Base-by-base conservation (phyloP, 2,329 filamentous ascomycete species). In the Coccinonectria pachysandricola region DNA sequence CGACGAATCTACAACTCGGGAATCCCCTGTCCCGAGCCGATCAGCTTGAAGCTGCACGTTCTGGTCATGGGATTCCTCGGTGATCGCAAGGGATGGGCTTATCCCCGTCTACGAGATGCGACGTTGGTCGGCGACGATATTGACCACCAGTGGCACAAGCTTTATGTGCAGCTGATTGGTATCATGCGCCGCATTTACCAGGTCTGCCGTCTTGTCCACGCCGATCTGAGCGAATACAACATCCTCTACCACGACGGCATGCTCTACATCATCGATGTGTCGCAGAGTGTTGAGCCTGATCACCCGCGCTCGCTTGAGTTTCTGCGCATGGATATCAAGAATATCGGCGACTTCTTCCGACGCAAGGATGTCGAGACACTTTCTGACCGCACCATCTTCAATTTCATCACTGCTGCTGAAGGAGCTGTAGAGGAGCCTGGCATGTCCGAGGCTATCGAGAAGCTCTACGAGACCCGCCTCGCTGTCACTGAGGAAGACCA, bases 211-310 rank as follows among this genome's bases (percentile, higher is more conserved):
- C 75, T 98, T 6, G 88, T 98, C 1, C 91, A 98, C 52, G 91
- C 87, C 25, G 91, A 98, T 71, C 54, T 98, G 52, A 93, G 84
- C 64, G 91, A 98, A 67, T 98, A 98, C 71, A 98, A 98, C 49
- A 74, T 96, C 27, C 69, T 98, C 12, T 98, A 92, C 61, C 71
- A 95, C 61, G 69, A 85, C 30, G 66, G 73, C 32, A 75, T 73
- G 44, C 72, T 95, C 1, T 94, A 84, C 64, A 80, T 98, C 47
- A 98, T 98, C 53, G 91, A 98, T 56, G 91, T 98, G 21, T 94
- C 85, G 30, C 91, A 98, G 60, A 91, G 82, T 49, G 91, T 98
- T 12, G 92, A 96, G 61, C 87, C 92, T 42, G 88, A 96, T 44
- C 91, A 98, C 54, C 91, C 91, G 0, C 73, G 84, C 31, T 88